Conservation (phyloP, 495 filamentous ascomycete genomes). For the Annulohypoxylon maeteangense region DNA sequence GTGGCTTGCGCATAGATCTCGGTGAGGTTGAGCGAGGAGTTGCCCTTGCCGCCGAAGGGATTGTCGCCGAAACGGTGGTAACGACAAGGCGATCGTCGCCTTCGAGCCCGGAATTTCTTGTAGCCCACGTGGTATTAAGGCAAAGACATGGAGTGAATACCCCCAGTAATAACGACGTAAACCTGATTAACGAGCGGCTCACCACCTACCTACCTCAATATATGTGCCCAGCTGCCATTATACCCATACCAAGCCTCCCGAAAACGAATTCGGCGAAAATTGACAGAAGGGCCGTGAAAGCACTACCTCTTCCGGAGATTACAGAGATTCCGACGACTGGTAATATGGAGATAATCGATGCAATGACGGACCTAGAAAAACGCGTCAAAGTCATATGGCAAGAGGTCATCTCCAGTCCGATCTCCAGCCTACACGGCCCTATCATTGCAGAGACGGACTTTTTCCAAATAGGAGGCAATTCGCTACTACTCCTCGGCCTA, state of each 20-base stretch:
- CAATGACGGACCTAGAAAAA: neutral
- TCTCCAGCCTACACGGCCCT: no score
- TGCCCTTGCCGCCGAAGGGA: conserved; percentile 32
- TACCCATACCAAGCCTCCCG: no score
- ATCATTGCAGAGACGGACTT: conserved; percentile 33
- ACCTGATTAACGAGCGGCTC: neutral
- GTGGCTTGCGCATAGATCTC: conserved; percentile 58
- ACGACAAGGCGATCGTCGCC: conserved; percentile 35
- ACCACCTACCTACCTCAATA: neutral
- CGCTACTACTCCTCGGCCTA: conserved; percentile 46
- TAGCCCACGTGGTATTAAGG: neutral
- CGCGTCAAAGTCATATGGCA: neutral
- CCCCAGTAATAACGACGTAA: no score
- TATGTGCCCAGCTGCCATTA: no score
- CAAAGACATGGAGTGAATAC: no score
- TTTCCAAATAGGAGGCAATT: conserved; percentile 53
- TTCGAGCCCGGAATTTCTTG: neutral
- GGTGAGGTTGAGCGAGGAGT: conserved; percentile 53
- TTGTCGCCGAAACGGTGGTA: conserved; percentile 15
- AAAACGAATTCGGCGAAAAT: no score
- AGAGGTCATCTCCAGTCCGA: neutral
- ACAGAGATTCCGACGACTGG: neutral
- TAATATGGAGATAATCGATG: neutral
- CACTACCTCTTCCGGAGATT: neutral
- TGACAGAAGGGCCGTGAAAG: neutral